Conservation (phyloP, 768 basidiomycete genomes). For the Lactarius indigo region DNA sequence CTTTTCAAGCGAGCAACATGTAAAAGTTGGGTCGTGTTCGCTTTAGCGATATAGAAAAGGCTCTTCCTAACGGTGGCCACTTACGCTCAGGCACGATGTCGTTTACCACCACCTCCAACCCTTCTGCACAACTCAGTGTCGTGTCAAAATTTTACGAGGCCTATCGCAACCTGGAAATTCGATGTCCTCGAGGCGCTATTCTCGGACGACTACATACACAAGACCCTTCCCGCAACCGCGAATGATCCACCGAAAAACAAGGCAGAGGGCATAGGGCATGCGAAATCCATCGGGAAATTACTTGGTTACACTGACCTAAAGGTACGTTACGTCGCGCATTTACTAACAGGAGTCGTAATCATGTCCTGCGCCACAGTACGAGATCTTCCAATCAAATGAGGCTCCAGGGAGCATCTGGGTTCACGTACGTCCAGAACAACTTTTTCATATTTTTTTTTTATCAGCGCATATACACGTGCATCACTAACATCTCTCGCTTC, state of each 20-base stretch:
- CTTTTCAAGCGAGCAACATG: background rate
- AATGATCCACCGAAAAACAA: constrained; percentile 7
- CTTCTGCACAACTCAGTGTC: constrained; percentile 13
- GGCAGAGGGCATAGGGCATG: constrained; percentile 4
- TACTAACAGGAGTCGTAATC: background rate
- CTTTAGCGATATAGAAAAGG: background rate
- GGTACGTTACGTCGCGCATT: constrained; percentile 6
- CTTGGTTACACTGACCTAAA: background rate
- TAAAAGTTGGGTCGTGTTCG: background rate
- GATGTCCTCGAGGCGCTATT: background rate
- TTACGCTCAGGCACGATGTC: background rate
- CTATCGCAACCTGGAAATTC: constrained; percentile 8
- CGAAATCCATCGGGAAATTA: background rate
- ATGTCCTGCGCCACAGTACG: constrained; percentile 3
- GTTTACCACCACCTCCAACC: background rate
- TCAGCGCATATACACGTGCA: background rate
- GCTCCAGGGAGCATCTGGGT: constrained; percentile 6
- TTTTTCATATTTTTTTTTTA: too few species aligned
- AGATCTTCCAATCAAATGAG: constrained; percentile 8
- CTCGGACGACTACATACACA: constrained; percentile 2
- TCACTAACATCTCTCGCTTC: background rate
- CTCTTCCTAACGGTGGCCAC: background rate
- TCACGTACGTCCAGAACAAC: constrained; percentile 8
- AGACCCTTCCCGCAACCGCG: constrained; percentile 6
- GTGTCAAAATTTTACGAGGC: constrained; percentile 9